Base-by-base conservation (phyloP, 176 grass and related monocot species). In the Oryza glaberrima region DNA sequence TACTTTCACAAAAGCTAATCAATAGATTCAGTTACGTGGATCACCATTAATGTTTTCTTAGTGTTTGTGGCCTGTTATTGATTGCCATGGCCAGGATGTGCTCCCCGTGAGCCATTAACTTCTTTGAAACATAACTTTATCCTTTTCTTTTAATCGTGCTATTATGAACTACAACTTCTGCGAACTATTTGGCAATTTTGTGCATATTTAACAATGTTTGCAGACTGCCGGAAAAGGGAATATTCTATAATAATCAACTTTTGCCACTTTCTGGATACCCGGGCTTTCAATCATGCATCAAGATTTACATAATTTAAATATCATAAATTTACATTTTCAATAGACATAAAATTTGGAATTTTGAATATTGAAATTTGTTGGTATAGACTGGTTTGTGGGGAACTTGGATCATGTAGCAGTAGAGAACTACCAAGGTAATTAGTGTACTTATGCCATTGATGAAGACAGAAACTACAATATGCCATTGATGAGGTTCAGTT, bases 241-340 rank as follows among this genome's bases (percentile, higher is more conserved):
- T 56, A 56, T 54, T 63, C 30, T 11, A 20, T 51, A 56, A 36
- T 28, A 56, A 60, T 5, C 17, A 22, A 3, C 6, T 76, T 75
- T 76, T 2, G 13, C 49, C 73, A 76, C 10, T 7, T 38, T 13
- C 17, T 38, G 30, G 15, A 76, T 34, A 76, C 35, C 20, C 30
- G 6, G 35, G 35, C 23, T 61, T 41, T 82, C 7, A 19, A n/a
- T 72, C 68, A 63, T 61, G 69, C 35, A 61, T 81, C 36, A 71
- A 63, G 15, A 45, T 82, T 72, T 44, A 61, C 13, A 7, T 28
- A 68, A 44, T 71, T 56, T 82, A 11, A 81, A 72, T 58, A 71
- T 43, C 22, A 61, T 9, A 23, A 23, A 61, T 32, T 32, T 32
- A 32, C 30, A 32, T 32, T 11, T 23, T n/a, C 58, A 63, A 63